Evolutionary conservation across 768 basidiomycete genomes (phyloP).

Genomic region (Podaxis sp.): DNA sequence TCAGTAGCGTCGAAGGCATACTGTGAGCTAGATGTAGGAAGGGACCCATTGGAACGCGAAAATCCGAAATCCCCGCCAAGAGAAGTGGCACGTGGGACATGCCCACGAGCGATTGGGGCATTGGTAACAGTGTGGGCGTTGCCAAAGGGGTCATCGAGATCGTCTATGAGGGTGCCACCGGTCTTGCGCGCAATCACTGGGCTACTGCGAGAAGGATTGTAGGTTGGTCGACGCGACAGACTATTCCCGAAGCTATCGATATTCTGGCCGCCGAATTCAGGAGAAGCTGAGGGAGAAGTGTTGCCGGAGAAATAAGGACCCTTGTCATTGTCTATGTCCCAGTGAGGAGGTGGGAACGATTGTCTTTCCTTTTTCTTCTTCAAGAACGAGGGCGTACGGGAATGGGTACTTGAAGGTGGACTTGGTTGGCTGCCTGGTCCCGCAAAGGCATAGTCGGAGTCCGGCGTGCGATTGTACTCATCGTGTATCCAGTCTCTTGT

Average conservation of each 20-base stretch:
- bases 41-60: background rate
- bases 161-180: conserved; percentile 2
- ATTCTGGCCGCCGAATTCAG: background rate
- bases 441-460: conserved; percentile 56
- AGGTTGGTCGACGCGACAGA: conserved; percentile 1
- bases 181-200: background rate
- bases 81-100: conserved; percentile 2
- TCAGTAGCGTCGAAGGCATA: background rate
- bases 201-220: background rate
- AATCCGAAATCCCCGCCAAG: background rate
- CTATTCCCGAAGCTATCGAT: background rate
- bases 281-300: background rate
- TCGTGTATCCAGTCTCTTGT: conserved; percentile 68
- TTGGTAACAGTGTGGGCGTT: background rate
- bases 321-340: conserved; percentile 48
- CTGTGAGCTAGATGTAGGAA: background rate
- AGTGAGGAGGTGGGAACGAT: conserved; percentile 62
- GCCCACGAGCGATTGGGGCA: background rate
- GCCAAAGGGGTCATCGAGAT: conserved; percentile 13
- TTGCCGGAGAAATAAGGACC: conserved; percentile 54
- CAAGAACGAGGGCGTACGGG: conserved; percentile 32
- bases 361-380: conserved; percentile 48
- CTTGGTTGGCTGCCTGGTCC: conserved; percentile 41
- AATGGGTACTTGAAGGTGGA: conserved; percentile 6
- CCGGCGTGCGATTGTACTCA: conserved; percentile 26